Percentiles rank a stretch among this genome's conserved stretches.
Conservation (phyloP, 139 green algal genomes). For the Haematococcus lacustris region DNA sequence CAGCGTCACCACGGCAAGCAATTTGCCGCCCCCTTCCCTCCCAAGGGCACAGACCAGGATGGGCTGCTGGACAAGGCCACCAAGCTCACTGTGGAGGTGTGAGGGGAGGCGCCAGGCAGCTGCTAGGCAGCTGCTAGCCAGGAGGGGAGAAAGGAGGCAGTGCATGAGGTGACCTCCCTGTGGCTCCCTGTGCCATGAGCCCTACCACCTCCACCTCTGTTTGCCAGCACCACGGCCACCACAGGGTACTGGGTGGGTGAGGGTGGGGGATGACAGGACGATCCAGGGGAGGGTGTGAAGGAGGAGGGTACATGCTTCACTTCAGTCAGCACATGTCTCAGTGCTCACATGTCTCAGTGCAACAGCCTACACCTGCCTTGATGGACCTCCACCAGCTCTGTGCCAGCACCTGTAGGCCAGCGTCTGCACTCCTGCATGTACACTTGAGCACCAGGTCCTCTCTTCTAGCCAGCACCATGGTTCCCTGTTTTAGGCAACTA, state of each 20-base stretch:
- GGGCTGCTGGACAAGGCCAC: constrained; percentile 5
- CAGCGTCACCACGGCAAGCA: constrained; percentile 1
- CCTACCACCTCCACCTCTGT: not conserved
- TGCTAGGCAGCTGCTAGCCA: too few species aligned
- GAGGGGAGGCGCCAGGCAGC: too few species aligned
- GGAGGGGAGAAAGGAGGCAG: too few species aligned
- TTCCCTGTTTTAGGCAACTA: not conserved
- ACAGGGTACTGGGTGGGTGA: too few species aligned
- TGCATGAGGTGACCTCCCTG: too few species aligned
- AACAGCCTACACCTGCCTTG: too few species aligned
- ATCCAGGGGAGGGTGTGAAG: not conserved
- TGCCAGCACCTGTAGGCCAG: not conserved
- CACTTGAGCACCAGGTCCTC: not conserved
- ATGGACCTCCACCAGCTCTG: too few species aligned
- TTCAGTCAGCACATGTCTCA: too few species aligned
- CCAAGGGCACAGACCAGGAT: not conserved
- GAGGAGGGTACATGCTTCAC: too few species aligned
- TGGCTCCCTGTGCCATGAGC: not conserved
- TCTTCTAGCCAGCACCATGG: not conserved
- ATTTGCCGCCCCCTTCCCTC: constrained; percentile 4
- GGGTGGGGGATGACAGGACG: not conserved
- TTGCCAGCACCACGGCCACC: too few species aligned
- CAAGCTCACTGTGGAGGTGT: constrained; percentile 1
- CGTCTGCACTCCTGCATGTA: not conserved
- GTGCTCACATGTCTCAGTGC: too few species aligned